Base-by-base conservation (phyloP, 129 eudicot species). In the Pittosporum tobira region DNA sequence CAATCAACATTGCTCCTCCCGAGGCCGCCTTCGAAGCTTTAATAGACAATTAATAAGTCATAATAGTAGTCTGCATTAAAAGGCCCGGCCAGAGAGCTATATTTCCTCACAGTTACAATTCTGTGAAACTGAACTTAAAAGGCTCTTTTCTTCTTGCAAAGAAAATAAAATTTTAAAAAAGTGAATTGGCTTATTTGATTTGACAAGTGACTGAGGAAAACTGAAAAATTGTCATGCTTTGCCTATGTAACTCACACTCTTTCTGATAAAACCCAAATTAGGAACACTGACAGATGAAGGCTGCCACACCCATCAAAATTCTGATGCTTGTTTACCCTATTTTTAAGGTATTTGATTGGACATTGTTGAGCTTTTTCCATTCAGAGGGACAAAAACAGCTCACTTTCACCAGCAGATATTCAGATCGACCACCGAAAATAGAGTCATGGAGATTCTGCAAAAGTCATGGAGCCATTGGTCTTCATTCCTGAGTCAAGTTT, bases 171-270 rank as follows among this genome's bases (percentile, higher is more conserved):
- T n/a, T n/a, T n/a, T n/a, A n/a, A n/a, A n/a, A n/a, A n/a, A n/a
- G n/a, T n/a, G n/a, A n/a, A n/a, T n/a, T n/a, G n/a, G n/a, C n/a
- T n/a, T n/a, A n/a, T n/a, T 47, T 73, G 88, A 84, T 84, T 80
- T 80, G 94, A 84, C 94, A 57, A 71, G 72, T 66, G 75, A 80
- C 71, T 80, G 87, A 75, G 54, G 63, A 56, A 76, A 66, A 55
- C 81, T 66, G 81, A 50, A 60, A 52, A 62, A 61, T 60, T 63
- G 75, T 48, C 61, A 10, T n/a, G 36, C 15, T 7, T 61, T 51
- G 10, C 70, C 1, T 18, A 63, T 70, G 66, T 63, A 66, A 75
- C 63, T 45, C 78, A 34, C 62, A 72, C 73, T 65, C 78, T 79
- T 73, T 62, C 88, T 77, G 77, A 72, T 74, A 75, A 43, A 65